Evolutionary conservation across 306 rosid species (phyloP).

Genomic region (Gastrolobium bilobum): DNA sequence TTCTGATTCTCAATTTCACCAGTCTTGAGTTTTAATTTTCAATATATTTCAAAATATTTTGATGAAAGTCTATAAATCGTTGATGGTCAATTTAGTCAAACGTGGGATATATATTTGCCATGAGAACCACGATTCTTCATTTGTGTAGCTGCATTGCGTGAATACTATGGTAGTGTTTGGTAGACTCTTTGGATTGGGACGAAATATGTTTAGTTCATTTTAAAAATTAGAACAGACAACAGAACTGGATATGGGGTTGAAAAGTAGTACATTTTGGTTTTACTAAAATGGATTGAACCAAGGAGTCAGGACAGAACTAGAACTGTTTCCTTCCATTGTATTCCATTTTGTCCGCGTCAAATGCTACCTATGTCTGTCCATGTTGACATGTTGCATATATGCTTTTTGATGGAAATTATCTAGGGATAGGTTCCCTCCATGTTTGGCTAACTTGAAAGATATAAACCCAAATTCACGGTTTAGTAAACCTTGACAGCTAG

Average conservation of each 20-base stretch:
- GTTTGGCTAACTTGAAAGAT: not conserved
- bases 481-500: not conserved
- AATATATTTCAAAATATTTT: constrained; percentile 26
- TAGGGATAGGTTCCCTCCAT: not conserved
- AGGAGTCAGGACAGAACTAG: too few species aligned
- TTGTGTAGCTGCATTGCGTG: not conserved
- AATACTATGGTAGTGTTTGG: too few species aligned
- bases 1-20: constrained; percentile 22
- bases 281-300: too few species aligned
- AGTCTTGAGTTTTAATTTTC: constrained; percentile 6
- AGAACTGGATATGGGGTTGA: too few species aligned
- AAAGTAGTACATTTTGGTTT: too few species aligned
- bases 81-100: constrained; percentile 19
- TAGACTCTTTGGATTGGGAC: too few species aligned
- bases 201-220: too few species aligned
- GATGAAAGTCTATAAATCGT: constrained; percentile 22
- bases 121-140: not conserved
- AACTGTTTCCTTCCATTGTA: too few species aligned
- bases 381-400: constrained; percentile 12
- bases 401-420: constrained; percentile 21
- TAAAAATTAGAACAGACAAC: too few species aligned
- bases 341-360: too few species aligned
- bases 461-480: not conserved
- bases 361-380: not conserved
- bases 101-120: not conserved